phyloP scores from a whole-genome alignment of 352 stramenopile genomes.

The Globisporangium solare region DNA sequence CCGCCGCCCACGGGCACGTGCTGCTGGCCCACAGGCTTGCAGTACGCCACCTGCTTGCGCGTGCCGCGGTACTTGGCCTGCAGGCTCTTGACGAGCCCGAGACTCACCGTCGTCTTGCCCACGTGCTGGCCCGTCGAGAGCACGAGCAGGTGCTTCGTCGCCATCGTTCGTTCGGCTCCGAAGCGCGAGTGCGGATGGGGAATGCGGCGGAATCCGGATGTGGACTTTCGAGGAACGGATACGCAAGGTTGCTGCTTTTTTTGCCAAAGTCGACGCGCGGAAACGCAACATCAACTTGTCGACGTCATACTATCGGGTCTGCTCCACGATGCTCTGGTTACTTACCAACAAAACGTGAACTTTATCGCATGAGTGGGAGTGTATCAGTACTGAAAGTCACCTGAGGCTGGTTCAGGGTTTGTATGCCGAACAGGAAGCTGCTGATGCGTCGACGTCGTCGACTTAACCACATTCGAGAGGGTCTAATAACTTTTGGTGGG shows the following conservation, averaged over 20 bases:
- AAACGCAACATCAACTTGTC: too few species aligned
- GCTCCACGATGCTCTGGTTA: too few species aligned
- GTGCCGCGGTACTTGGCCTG: constrained; percentile 84
- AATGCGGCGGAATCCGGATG: not conserved
- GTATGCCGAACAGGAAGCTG: not conserved
- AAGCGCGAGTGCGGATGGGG: not conserved
- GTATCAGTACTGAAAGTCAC: too few species aligned
- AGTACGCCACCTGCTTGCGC: constrained; percentile 81
- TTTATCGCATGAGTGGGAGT: too few species aligned
- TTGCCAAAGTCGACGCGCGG: too few species aligned
- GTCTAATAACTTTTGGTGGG: not conserved
- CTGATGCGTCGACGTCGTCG: not conserved
- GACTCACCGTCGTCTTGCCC: constrained; percentile 95
- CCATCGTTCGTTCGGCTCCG: constrained; percentile 22
- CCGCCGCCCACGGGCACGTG: constrained; percentile 78
- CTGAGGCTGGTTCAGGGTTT: too few species aligned
- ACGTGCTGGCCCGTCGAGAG: constrained; percentile 95
- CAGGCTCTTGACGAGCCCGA: constrained; percentile 93
- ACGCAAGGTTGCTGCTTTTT: not conserved
- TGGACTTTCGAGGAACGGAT: not conserved
- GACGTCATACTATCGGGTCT: too few species aligned
- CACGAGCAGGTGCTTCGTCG: constrained; percentile 74
- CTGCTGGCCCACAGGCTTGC: constrained; percentile 96
- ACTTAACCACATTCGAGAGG: not conserved
- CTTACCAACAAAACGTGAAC: too few species aligned